phyloP scores from a whole-genome alignment of 164 flowering plant genomes.

The Euptelea pleiosperma region DNA sequence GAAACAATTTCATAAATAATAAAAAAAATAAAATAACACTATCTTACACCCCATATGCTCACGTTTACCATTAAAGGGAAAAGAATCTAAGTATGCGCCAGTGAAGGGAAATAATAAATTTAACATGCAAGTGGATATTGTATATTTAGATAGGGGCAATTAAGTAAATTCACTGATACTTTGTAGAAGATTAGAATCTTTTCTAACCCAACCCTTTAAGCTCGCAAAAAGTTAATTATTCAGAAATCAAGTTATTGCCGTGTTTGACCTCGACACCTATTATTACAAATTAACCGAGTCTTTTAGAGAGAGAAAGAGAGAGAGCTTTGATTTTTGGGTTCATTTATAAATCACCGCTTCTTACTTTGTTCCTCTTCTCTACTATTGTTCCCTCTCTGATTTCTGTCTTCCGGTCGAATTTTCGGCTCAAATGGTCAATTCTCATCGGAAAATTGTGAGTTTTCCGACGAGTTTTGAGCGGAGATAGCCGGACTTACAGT shows the following conservation, averaged over 20 bases:
- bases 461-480: slow-evolving; percentile 10
- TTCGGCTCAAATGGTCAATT: not conserved
- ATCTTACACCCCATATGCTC: too few species aligned
- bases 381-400: not conserved
- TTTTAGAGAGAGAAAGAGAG: not conserved
- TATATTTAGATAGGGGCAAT: not conserved
- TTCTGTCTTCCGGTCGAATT: not conserved
- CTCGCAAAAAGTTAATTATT: not conserved
- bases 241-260: slow-evolving; percentile 39
- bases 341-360: slow-evolving; percentile 14
- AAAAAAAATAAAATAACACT: too few species aligned
- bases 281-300: slow-evolving; percentile 1
- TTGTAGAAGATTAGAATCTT: too few species aligned
- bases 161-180: not conserved
- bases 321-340: not conserved
- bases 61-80: too few species aligned
- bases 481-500: not conserved
- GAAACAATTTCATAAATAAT: too few species aligned
- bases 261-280: slow-evolving; percentile 54
- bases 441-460: not conserved
- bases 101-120: too few species aligned
- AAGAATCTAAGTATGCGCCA: too few species aligned
- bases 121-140: too few species aligned
- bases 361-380: slow-evolving; percentile 9
- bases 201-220: too few species aligned